Conservation (phyloP, 208 protist genomes). For the Angomonas ambiguus region DNA sequence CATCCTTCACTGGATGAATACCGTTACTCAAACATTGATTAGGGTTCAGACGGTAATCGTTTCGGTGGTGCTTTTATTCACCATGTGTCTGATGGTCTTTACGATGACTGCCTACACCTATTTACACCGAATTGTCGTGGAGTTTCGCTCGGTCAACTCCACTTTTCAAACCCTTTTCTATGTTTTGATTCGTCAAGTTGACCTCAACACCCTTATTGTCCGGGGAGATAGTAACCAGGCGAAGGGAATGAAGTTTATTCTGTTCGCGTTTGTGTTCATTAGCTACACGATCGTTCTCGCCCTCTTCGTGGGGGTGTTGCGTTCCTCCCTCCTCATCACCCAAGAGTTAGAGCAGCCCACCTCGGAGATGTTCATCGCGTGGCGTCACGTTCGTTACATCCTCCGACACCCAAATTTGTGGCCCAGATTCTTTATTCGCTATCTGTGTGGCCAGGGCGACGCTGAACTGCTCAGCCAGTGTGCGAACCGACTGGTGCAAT, state of each 20-base stretch:
- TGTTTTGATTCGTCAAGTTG: slow-evolving; percentile 40
- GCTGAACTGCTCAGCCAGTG: slow-evolving; percentile 16
- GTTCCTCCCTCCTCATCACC: slow-evolving; percentile 17
- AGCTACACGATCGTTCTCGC: slow-evolving; percentile 16
- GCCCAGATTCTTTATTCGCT: slow-evolving; percentile 4
- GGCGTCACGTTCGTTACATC: neutral
- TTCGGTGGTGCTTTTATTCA: slow-evolving; percentile 29
- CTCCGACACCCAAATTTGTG: slow-evolving; percentile 12
- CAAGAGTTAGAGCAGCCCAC: slow-evolving; percentile 8
- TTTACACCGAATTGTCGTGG: slow-evolving; percentile 23
- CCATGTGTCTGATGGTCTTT: slow-evolving; percentile 27
- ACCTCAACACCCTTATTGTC: slow-evolving; percentile 21
- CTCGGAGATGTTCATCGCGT: slow-evolving; percentile 13
- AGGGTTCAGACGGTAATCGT: slow-evolving; percentile 13
- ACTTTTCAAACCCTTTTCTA: slow-evolving; percentile 27
- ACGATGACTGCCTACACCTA: slow-evolving; percentile 27
- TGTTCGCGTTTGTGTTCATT: slow-evolving; percentile 29
- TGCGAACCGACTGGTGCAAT: slow-evolving; percentile 7
- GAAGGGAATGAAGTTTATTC: slow-evolving; percentile 18
- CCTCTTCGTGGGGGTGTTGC: slow-evolving; percentile 21
- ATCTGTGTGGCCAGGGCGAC: slow-evolving; percentile 11
- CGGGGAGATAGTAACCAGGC: neutral
- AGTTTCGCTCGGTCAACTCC: slow-evolving; percentile 31
- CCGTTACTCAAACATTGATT: slow-evolving; percentile 15
- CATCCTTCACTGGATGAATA: slow-evolving; percentile 14